A percentile compares a stretch with the other conserved stretches of the same genome.
These are phyloP conservation scores for Xylariales sp. DNA, from an alignment of 2,329 filamentous ascomycete genomes.

Conservation along the genomic window DNA sequence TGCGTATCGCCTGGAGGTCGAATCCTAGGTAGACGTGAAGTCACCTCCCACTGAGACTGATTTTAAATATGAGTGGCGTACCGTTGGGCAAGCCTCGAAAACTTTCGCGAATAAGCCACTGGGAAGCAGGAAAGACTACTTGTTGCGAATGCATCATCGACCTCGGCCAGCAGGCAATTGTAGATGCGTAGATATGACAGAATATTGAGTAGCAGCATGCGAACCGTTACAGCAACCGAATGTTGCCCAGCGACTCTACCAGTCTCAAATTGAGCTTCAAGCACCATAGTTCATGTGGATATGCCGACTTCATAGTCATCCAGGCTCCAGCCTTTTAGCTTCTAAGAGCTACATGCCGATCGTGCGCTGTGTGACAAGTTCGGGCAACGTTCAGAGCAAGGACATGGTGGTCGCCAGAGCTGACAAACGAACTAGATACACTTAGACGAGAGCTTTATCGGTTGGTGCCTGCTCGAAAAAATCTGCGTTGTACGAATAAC, in stretches of 20 bases:
- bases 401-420: no score
- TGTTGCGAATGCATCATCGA: conserved; percentile 1
- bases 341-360: no score
- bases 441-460: conserved; percentile 13
- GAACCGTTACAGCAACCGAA: conserved; percentile 12
- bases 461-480: conserved; percentile 11
- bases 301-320: no score
- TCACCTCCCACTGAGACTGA: not conserved
- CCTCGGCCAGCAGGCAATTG: conserved; percentile 11
- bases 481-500: conserved; percentile 11
- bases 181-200: conserved; percentile 11
- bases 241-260: conserved; percentile 14
- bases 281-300: no score
- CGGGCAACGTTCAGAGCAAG: not conserved
- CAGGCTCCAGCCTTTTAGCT: no score
- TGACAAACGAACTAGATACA: no score
- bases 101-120: not conserved
- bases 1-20: not conserved
- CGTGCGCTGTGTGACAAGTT: no score
- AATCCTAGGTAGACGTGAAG: not conserved
- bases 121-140: no score
- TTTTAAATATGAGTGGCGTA: not conserved
- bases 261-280: not conserved
- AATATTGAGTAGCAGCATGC: conserved; percentile 12
- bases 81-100: not conserved